Evolutionary conservation across 352 stramenopile genomes (phyloP).

Genomic region (Phytophthora cactorum): DNA sequence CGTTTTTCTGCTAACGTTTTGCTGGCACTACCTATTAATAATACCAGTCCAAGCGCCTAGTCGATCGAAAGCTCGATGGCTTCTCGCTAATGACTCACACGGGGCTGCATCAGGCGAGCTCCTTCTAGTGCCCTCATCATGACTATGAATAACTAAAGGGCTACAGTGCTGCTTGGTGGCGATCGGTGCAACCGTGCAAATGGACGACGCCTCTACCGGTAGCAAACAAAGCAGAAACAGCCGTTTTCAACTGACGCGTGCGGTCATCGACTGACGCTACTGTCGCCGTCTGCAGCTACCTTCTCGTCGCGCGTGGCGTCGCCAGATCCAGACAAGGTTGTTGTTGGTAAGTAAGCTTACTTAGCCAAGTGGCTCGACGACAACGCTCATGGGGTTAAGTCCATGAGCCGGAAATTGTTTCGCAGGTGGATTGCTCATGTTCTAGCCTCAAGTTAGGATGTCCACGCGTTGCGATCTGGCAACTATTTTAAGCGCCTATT

Average conservation of each 20-base stretch:
- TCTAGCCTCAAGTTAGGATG: too few relatives aligned
- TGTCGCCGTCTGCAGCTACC: too few relatives aligned
- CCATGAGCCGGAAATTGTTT: too few relatives aligned
- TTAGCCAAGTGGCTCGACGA: too few relatives aligned
- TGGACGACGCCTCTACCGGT: conserved; percentile 9
- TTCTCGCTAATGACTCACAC: background rate
- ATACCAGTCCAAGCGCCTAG: too few relatives aligned
- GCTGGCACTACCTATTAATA: too few relatives aligned
- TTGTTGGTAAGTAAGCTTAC: background rate
- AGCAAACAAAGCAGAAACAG: conserved; percentile 32
- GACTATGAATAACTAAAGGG: too few relatives aligned
- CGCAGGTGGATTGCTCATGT: too few relatives aligned
- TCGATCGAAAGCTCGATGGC: background rate
- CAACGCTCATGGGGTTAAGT: too few relatives aligned
- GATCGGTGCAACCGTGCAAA: conserved; percentile 10
- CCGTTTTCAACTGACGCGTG: conserved; percentile 16
- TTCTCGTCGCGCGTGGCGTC: conserved; percentile 7
- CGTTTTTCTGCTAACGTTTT: conserved; percentile 17
- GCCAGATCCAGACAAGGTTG: background rate
- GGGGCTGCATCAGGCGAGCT: background rate
- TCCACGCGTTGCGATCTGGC: too few relatives aligned
- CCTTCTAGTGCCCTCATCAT: too few relatives aligned
- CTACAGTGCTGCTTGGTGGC: background rate
- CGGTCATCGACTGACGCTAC: conserved; percentile 1
- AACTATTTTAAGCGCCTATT: background rate